Evolutionary conservation across 2,329 filamentous ascomycete species (phyloP), one percentile per base, ranked within the genome.

Genomic region (Colletotrichum lentis): DNA sequence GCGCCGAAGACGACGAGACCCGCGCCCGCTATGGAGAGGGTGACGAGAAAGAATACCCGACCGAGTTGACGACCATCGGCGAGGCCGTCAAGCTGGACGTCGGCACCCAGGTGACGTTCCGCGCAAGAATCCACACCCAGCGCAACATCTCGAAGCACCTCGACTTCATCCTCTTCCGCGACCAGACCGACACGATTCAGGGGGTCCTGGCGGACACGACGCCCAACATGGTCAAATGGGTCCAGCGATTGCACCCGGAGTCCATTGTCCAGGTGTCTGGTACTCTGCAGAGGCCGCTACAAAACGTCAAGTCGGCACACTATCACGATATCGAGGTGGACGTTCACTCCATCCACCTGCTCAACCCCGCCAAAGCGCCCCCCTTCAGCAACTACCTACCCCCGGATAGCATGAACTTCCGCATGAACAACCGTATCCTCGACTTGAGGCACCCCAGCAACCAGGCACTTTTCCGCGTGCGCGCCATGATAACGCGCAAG

Each of bases 401-500:
- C 4, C 71, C 72, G 0, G 76, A 75, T 37, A 76, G 66, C 73
- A 80, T 62, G 72, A 74, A 55, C 74, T 77, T 69, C 5, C 61
- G 70, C 18, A 43, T 71, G 8, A 70, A 70, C 47, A 78, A 74
- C 5, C 90, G 94, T 59, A 88, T 97, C 68, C 87, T 97, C 53
- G 94, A 95, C 79, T 83, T 97, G 59, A 88, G 94, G 56, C 94
- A 94, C n/a, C 91, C 92, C 0, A 87, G 92, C 1, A 93, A 94
- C 56, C 94, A 97, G 77, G 89, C 91, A 41, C 91, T 97, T 71
- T 97, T 97, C 84, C 91, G 93, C 67, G 88, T 97, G 56, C 92
- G 96, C 72, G 91, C 93, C 5, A 90, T 88, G 31, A 88, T 97
- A 64, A 90, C 91, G 73, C 91, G 91, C 73, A 84, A 91, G 31